Percentiles rank a stretch among this genome's conserved stretches.
Evolutionary conservation across 148 eudicot genomes (phyloP).

Genomic region (Silene uniflora): DNA sequence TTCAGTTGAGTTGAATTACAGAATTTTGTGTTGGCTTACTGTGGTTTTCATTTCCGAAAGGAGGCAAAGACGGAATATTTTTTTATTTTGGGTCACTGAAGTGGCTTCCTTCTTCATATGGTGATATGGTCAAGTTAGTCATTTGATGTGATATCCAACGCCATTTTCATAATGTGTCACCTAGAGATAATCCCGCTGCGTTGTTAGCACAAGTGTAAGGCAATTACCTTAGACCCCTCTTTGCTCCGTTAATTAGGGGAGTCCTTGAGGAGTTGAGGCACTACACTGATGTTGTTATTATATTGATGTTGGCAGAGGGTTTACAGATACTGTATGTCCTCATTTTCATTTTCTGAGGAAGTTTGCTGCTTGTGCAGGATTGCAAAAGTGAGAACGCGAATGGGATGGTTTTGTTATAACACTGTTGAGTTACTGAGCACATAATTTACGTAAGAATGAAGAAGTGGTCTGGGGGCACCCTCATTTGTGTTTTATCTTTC

Average conservation of each 20-base stretch:
- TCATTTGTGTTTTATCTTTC: conserved; percentile 24
- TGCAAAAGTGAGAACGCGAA: neutral
- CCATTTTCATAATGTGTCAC: too few relatives aligned
- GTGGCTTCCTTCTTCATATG: too few relatives aligned
- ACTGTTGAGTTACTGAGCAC: neutral
- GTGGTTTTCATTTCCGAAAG: neutral
- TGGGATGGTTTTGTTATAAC: neutral
- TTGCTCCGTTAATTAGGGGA: neutral
- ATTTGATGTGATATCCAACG: too few relatives aligned
- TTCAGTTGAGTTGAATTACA: neutral
- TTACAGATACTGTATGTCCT: neutral
- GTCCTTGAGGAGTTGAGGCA: neutral
- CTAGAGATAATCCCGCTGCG: too few relatives aligned
- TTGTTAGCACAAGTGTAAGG: too few relatives aligned
- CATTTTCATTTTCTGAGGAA: neutral
- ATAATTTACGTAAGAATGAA: conserved; percentile 21
- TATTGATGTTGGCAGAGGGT: neutral
- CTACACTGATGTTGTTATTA: neutral
- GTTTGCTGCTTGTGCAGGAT: conserved; percentile 13
- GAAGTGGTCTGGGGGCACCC: conserved; percentile 29
- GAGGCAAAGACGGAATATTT: too few relatives aligned
- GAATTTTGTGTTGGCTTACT: neutral
- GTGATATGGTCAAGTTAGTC: too few relatives aligned
- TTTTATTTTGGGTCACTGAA: too few relatives aligned
- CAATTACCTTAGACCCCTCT: neutral